Evolutionary conservation across 345 rosid species (phyloP), one percentile per base, ranked within the genome.

Genomic region (Camelina hispida): DNA sequence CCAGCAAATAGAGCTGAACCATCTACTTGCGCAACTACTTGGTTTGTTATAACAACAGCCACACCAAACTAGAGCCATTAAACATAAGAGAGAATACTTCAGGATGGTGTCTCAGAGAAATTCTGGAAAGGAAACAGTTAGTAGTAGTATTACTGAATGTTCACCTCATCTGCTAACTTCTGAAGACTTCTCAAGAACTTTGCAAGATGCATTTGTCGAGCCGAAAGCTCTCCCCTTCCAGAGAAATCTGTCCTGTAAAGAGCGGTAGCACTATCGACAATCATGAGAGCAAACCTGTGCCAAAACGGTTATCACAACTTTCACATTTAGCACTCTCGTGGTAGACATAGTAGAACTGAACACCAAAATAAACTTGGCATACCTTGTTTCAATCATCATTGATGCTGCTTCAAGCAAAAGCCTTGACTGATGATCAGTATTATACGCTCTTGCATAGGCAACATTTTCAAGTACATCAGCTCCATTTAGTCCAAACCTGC

Each of bases 381-480:
- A 89, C 97, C 97, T 85, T 71, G 97, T 92, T 78, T 95, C 99
- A 71, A 95, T 90, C 99, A 95, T 95, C 97, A 95, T 95, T 55
- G 99, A 95, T 76, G 99, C 99, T 72, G 97, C 97, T 86, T 95
- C 97, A 72, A 95, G 92, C 85, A 95, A 81, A 80, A 92, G 99
- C 83, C 97, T 84, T 0, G 97, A 91, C 73, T 90, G 99, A 79
- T 95, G 99, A 73, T 95, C 99, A 4, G 99, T 95, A 79, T 95
- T 95, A 82, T 95, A 95, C 12, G 99, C 97, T 79, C 99, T 88
- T 47, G 97, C 97, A 73, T 95, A 92, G 30, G 99, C 99, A 20
- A 95, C 99, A 42, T 95, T 95, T 83, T 95, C 99, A 73, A 95
- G 81, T 42, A 95, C 99, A 84, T 95, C 97, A 79, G 91, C 86